These are phyloP conservation scores for Mycena sanguinolenta DNA, from an alignment of 768 basidiomycete genomes.

Conservation along the genomic window DNA sequence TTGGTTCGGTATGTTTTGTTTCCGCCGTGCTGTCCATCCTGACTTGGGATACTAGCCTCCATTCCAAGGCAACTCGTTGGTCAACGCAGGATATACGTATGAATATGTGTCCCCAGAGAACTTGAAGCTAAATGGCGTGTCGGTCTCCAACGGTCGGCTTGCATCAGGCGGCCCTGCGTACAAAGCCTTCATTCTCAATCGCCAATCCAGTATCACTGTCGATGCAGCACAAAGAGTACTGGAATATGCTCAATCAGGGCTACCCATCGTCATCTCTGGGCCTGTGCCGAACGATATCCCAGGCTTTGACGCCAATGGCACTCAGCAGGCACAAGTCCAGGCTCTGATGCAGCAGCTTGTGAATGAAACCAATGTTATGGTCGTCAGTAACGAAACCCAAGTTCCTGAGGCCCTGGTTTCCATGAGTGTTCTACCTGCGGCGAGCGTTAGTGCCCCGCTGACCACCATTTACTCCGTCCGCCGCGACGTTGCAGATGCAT, in stretches of 20 bases:
- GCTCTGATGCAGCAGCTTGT: slow-evolving; percentile 30
- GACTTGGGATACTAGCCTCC: slow-evolving; percentile 6
- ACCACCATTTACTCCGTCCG: slow-evolving; percentile 25
- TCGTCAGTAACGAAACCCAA: slow-evolving; percentile 24
- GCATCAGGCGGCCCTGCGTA: slow-evolving; percentile 31
- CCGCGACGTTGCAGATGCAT: slow-evolving; percentile 16
- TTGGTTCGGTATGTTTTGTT: neutral
- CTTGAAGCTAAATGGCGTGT: slow-evolving; percentile 34
- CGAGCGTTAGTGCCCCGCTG: slow-evolving; percentile 12
- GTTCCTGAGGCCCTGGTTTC: slow-evolving; percentile 22
- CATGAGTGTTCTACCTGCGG: slow-evolving; percentile 31
- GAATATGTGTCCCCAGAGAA: slow-evolving; percentile 38
- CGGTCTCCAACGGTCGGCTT: slow-evolving; percentile 31
- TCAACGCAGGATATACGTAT: slow-evolving; percentile 31
- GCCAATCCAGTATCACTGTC: slow-evolving; percentile 28
- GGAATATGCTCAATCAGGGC: slow-evolving; percentile 30
- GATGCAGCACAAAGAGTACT: slow-evolving; percentile 34
- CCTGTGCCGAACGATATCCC: slow-evolving; percentile 33
- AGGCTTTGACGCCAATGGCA: slow-evolving; percentile 27
- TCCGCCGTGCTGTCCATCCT: neutral
- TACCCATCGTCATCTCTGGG: slow-evolving; percentile 30
- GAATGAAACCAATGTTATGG: slow-evolving; percentile 12
- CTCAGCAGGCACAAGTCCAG: slow-evolving; percentile 28
- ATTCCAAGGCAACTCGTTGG: slow-evolving; percentile 26
- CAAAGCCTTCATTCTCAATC: slow-evolving; percentile 33